Evolutionary conservation across 768 basidiomycete species (phyloP), one percentile per base, ranked within the genome.

Genomic region (Krasilnikovozyma curviuscula): DNA sequence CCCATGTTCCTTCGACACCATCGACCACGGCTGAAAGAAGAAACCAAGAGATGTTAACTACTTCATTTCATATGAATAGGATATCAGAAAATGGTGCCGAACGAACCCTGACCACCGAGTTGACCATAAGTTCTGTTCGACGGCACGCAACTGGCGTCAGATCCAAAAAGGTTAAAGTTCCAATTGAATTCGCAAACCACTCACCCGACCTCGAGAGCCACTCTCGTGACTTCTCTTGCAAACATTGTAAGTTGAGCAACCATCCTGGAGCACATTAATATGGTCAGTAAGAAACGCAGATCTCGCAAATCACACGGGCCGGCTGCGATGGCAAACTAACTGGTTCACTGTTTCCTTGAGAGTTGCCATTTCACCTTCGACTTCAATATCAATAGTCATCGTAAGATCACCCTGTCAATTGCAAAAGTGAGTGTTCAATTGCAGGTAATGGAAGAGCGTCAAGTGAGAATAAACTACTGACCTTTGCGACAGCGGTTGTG

Each of bases 301-400:
- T n/a, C n/a, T n/a, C n/a, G n/a, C n/a, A n/a, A n/a, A n/a, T n/a
- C n/a, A n/a, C n/a, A n/a, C n/a, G n/a, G n/a, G n/a, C n/a, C n/a
- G n/a, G 18, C 7, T 4, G 10, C 18, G 10, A 37, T 12, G 23
- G 35, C 10, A 5, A 37, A 37, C 35, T n/a, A 34, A 18, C 18
- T 23, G 18, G 23, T 23, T 37, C 10, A 33, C 44, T 9, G 33
- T 68, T 48, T 67, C 64, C 57, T 69, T 69, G 54, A 71, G 55
- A 1, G 65, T 63, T 0, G 65, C 68, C 61, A 95, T 91, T 69
- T 95, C 88, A 13, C 89, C 88, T 32, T 81, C 75, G 37, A 84
- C 86, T 54, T 86, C 81, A 54, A 89, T 84, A 49, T 78, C 79
- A 59, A 91, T 86, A 68, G 82, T 66, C 56, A 66, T 64, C 31